phyloP scores from a whole-genome alignment of 2,329 filamentous ascomycete genomes.

The Mycocentrospora acerina region DNA sequence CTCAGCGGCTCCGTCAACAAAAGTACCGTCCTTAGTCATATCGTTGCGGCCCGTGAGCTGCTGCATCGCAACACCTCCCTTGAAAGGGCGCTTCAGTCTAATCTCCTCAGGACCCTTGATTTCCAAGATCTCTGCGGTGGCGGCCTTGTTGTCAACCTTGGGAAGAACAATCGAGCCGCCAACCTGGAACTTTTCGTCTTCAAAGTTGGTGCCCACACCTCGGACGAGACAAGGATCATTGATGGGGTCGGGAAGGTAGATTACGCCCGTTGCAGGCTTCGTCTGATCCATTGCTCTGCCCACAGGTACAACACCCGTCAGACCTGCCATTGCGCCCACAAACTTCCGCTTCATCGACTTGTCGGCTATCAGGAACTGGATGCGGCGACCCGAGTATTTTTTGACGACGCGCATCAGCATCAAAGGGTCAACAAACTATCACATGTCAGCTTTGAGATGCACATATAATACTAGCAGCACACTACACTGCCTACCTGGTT shows the following conservation, averaged over 20 bases:
- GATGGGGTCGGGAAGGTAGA: slow-evolving; percentile 87
- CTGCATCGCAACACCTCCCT: slow-evolving; percentile 69
- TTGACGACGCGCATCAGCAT: slow-evolving; percentile 90
- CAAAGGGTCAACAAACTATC: slow-evolving; percentile 89
- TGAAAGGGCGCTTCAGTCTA: slow-evolving; percentile 84
- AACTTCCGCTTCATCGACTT: slow-evolving; percentile 91
- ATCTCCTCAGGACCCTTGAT: slow-evolving; percentile 80
- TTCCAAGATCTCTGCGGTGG: slow-evolving; percentile 80
- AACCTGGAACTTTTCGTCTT: slow-evolving; percentile 50
- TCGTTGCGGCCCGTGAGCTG: slow-evolving; percentile 83
- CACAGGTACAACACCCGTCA: slow-evolving; percentile 89
- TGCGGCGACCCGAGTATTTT: slow-evolving; percentile 81
- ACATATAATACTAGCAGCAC: background rate
- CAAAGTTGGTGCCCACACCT: slow-evolving; percentile 80
- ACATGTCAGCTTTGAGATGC: slow-evolving; percentile 8
- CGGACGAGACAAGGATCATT: slow-evolving; percentile 80
- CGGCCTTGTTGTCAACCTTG: slow-evolving; percentile 76
- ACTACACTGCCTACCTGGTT: slow-evolving; percentile 62
- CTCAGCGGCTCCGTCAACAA: slow-evolving; percentile 56
- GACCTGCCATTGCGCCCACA: slow-evolving; percentile 81
- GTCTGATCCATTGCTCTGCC: slow-evolving; percentile 87
- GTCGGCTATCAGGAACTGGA: slow-evolving; percentile 90
- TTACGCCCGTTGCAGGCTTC: slow-evolving; percentile 73
- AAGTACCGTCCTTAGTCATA: slow-evolving; percentile 65
- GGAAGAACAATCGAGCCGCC: slow-evolving; percentile 87